Percentiles rank a stretch among this genome's conserved stretches.
phyloP scores from a whole-genome alignment of 169 alveolate species.

The Plasmodium reichenowi region DNA sequence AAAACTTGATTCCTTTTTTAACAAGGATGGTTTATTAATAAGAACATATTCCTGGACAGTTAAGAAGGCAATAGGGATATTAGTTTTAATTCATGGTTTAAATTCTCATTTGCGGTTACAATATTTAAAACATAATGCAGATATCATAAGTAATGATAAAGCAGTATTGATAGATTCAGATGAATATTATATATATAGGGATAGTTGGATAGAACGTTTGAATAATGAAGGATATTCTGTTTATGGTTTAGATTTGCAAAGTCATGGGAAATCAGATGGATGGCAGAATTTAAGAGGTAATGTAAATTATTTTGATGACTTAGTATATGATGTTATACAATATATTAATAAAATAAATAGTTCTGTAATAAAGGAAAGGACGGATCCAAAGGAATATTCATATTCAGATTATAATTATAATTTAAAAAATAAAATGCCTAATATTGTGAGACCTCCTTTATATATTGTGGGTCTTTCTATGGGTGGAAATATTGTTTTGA shows the following conservation, averaged over 20 bases:
- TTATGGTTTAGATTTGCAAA: constrained; percentile 78
- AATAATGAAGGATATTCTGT: constrained; percentile 73
- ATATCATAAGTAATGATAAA: constrained; percentile 1
- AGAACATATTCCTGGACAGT: background rate
- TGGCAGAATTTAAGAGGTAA: constrained; percentile 46
- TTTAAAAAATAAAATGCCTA: background rate
- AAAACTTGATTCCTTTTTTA: constrained; percentile 5
- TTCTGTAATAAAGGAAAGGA: background rate
- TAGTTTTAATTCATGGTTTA: constrained; percentile 9
- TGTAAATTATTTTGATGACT: constrained; percentile 63
- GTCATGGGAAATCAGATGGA: constrained; percentile 81
- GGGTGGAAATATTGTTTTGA: constrained; percentile 82
- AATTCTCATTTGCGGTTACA: background rate
- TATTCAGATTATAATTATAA: background rate
- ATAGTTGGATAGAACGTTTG: constrained; percentile 72
- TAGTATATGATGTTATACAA: constrained; percentile 80
- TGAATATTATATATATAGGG: constrained; percentile 53
- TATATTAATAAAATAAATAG: constrained; percentile 65
- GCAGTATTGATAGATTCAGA: background rate
- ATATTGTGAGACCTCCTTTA: constrained; percentile 23
- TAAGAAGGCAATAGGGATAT: background rate
- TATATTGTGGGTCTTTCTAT: constrained; percentile 78
- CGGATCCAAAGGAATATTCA: background rate
- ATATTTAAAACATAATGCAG: background rate
- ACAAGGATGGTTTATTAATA: constrained; percentile 5